Percentiles rank a stretch among this genome's conserved stretches.
Evolutionary conservation across 306 rosid species (phyloP).

Genomic region (Ceratonia siliqua): DNA sequence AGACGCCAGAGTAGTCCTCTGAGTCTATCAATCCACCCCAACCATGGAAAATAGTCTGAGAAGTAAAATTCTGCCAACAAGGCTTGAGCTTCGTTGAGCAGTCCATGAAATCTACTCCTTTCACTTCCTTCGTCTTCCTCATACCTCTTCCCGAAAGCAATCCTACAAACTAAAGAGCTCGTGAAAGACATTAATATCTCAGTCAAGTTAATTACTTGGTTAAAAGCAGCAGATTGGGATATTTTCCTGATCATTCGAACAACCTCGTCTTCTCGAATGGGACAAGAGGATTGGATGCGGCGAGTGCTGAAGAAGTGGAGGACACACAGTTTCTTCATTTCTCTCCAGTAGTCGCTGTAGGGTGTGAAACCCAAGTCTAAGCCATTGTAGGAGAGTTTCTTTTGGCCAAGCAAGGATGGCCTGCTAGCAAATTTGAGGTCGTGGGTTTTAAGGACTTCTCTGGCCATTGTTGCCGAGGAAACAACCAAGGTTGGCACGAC

Average conservation of each 20-base stretch:
- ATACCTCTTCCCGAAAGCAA: constrained; percentile 50
- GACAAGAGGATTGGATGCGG: constrained; percentile 34
- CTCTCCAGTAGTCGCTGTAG: constrained; percentile 50
- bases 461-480: constrained; percentile 38
- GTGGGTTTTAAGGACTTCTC: constrained; percentile 42
- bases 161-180: constrained; percentile 35
- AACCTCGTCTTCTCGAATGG: constrained; percentile 40
- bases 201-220: constrained; percentile 22
- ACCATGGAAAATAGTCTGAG: constrained; percentile 42
- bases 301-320: constrained; percentile 43
- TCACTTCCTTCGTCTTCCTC: constrained; percentile 8
- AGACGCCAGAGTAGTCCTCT: constrained; percentile 35
- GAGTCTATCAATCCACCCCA: constrained; percentile 57
- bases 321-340: constrained; percentile 43
- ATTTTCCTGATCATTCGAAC: constrained; percentile 27
- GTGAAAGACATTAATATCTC: constrained; percentile 35
- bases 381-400: constrained; percentile 45
- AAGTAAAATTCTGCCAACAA: constrained; percentile 36
- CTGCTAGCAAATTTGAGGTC: constrained; percentile 47
- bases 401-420: constrained; percentile 28
- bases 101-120: constrained; percentile 35
- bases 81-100: constrained; percentile 43
- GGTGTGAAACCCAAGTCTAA: constrained; percentile 50
- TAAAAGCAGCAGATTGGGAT: background rate
- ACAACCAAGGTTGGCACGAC: constrained; percentile 24